A percentile compares a stretch with the other conserved stretches of the same genome.
phyloP scores from a whole-genome alignment of 768 basidiomycete genomes.

The Suillus placidus region DNA sequence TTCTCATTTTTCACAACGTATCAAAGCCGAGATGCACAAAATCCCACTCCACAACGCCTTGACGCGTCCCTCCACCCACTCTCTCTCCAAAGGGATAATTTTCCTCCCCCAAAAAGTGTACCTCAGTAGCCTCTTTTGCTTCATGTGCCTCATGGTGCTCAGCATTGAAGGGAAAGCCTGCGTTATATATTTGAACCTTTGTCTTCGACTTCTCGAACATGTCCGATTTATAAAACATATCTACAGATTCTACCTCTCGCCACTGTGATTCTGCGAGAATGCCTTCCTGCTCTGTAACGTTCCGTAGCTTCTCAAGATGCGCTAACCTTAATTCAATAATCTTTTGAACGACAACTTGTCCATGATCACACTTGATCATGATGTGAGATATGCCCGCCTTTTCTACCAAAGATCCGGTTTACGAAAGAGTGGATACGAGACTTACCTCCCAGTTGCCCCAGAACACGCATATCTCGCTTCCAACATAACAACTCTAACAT shows the following conservation, averaged over 20 bases:
- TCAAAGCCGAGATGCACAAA: constrained; percentile 56
- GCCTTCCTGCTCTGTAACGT: constrained; percentile 55
- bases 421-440: too few relatives aligned
- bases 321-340: constrained; percentile 64
- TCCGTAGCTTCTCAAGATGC: constrained; percentile 53
- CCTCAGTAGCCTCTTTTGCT: constrained; percentile 41
- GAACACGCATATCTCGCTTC: too few relatives aligned
- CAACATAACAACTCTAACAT: too few relatives aligned
- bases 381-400: too few relatives aligned
- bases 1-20: too few relatives aligned
- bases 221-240: constrained; percentile 51
- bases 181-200: constrained; percentile 46
- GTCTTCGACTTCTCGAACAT: constrained; percentile 46
- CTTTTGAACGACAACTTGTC: too few relatives aligned
- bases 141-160: constrained; percentile 34
- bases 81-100: constrained; percentile 22
- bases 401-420: too few relatives aligned
- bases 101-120: constrained; percentile 56
- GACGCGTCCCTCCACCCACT: constrained; percentile 48
- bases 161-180: constrained; percentile 54
- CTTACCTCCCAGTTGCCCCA: too few relatives aligned
- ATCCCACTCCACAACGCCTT: constrained; percentile 68
- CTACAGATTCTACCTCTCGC: constrained; percentile 59
- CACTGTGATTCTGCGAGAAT: constrained; percentile 57
- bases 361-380: too few relatives aligned